phyloP scores from a whole-genome alignment of 192 early-diverging fungal species.

The Coemansia sp. region DNA sequence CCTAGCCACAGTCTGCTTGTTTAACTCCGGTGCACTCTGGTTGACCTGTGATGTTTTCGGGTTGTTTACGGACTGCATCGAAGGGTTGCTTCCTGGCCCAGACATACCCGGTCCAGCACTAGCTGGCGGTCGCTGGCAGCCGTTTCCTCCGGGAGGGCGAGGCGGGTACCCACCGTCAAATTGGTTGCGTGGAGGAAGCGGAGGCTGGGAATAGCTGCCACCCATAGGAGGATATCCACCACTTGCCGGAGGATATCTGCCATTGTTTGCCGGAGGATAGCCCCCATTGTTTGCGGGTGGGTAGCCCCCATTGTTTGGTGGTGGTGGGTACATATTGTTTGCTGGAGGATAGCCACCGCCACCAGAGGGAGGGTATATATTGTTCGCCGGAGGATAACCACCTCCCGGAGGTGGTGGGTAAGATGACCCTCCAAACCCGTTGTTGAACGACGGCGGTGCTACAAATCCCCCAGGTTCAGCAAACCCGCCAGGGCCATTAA shows the following conservation, averaged over 20 bases:
- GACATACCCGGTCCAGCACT: slow-evolving; percentile 12
- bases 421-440: slow-evolving; percentile 5
- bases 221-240: slow-evolving; percentile 16
- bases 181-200: slow-evolving; percentile 2
- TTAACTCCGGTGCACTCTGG: slow-evolving; percentile 19
- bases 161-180: slow-evolving; percentile 2
- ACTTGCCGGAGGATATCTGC: slow-evolving; percentile 13
- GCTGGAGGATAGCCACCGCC: slow-evolving; percentile 11
- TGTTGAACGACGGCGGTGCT: slow-evolving; percentile 1
- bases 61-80: slow-evolving; percentile 5
- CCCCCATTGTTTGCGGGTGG: not conserved
- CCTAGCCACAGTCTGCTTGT: not conserved
- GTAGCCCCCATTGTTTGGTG: not conserved
- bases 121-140: slow-evolving; percentile 7
- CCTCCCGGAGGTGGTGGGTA: not conserved
- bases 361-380: slow-evolving; percentile 1
- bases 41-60: slow-evolving; percentile 6
- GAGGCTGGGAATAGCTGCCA: slow-evolving; percentile 14
- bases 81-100: slow-evolving; percentile 8
- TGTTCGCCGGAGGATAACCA: not conserved
- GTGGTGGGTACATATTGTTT: not conserved
- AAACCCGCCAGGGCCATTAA: slow-evolving; percentile 15
- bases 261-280: slow-evolving; percentile 1
- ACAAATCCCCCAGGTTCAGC: slow-evolving; percentile 22
- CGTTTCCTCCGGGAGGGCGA: slow-evolving; percentile 6